Evolutionary conservation across 306 rosid species (phyloP).

Genomic region (Albizia julibrissin): DNA sequence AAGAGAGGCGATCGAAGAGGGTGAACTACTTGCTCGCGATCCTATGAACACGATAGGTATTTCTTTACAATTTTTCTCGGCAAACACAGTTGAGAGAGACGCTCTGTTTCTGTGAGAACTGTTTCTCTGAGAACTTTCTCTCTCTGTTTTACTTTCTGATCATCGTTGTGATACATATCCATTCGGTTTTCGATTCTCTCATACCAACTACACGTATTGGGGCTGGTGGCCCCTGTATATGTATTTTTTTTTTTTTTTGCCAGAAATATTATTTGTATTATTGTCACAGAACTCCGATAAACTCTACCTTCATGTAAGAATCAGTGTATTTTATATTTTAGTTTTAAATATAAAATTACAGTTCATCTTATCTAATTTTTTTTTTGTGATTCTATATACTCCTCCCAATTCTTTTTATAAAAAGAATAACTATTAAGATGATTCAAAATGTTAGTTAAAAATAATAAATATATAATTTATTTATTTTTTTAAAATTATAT

Average conservation of each 20-base stretch:
- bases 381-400: too few relatives aligned
- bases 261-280: neutral
- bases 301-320: too few relatives aligned
- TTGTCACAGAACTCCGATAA: too few relatives aligned
- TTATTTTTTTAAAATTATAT: too few relatives aligned
- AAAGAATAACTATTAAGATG: too few relatives aligned
- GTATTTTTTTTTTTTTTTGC: neutral
- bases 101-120: neutral
- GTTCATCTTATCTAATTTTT: too few relatives aligned
- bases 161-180: neutral
- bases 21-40: conserved; percentile 7
- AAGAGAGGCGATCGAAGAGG: conserved; percentile 19
- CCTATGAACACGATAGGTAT: neutral
- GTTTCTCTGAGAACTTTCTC: neutral
- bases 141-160: neutral
- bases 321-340: too few relatives aligned
- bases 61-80: conserved; percentile 3
- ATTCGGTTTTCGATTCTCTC: neutral
- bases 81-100: neutral
- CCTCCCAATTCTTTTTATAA: too few relatives aligned
- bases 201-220: neutral
- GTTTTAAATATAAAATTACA: too few relatives aligned
- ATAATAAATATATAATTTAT: too few relatives aligned
- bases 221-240: neutral
- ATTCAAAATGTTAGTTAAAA: too few relatives aligned